phyloP scores from a whole-genome alignment of 768 basidiomycete species.

The Psilocybe cubensis region DNA sequence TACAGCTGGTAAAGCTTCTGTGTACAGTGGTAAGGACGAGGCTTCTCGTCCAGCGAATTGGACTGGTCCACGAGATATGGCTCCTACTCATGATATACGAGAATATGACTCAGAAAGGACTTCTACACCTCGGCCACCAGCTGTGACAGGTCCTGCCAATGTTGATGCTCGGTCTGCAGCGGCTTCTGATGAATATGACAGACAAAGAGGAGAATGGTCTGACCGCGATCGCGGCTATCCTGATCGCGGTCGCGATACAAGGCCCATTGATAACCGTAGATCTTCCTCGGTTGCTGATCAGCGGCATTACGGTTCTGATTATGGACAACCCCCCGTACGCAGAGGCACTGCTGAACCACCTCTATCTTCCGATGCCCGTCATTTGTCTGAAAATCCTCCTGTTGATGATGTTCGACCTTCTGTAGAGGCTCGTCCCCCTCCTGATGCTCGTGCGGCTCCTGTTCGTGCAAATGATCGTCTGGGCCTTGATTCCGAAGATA shows the following conservation, averaged over 20 bases:
- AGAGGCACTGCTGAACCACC: constrained; percentile 14
- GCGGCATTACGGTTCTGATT: background rate
- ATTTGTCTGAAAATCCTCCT: constrained; percentile 12
- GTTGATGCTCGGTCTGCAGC: constrained; percentile 12
- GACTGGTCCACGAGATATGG: constrained; percentile 6
- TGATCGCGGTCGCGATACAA: constrained; percentile 10
- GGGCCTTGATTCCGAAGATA: constrained; percentile 18
- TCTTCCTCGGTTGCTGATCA: constrained; percentile 8
- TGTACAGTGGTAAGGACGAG: constrained; percentile 11
- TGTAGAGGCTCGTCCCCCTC: constrained; percentile 16
- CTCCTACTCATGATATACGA: constrained; percentile 10
- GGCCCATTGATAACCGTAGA: constrained; percentile 9
- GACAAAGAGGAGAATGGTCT: constrained; percentile 7
- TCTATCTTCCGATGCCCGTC: constrained; percentile 12
- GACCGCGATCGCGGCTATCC: constrained; percentile 9
- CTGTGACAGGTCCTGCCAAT: constrained; percentile 1
- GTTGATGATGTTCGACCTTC: constrained; percentile 16
- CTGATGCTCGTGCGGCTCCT: constrained; percentile 14
- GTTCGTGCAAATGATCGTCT: constrained; percentile 9
- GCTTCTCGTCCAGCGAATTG: constrained; percentile 12
- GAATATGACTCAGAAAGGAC: constrained; percentile 12
- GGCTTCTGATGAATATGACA: constrained; percentile 9
- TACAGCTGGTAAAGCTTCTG: constrained; percentile 5
- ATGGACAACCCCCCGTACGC: constrained; percentile 8
- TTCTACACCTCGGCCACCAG: constrained; percentile 8